Conservation (phyloP, 2,329 filamentous ascomycete genomes). For the Fusarium keratoplasticum region DNA sequence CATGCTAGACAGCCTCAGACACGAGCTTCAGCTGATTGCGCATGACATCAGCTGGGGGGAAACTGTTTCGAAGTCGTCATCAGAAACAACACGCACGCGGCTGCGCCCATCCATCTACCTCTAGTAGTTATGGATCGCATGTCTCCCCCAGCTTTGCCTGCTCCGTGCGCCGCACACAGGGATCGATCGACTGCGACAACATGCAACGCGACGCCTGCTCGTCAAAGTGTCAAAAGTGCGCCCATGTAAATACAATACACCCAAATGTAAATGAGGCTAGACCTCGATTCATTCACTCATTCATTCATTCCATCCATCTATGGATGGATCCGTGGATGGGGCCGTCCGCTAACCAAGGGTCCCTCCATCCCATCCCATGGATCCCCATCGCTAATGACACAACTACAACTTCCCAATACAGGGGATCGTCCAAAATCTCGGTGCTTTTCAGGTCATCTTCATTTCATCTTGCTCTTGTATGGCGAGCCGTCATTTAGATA, state of each 20-base stretch:
- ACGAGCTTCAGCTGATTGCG: background rate
- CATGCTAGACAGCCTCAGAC: background rate
- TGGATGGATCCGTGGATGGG: background rate
- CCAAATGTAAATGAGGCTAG: conserved; percentile 10
- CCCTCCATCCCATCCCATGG: background rate
- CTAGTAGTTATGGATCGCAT: background rate
- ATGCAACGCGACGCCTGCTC: conserved; percentile 3
- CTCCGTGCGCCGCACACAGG: background rate
- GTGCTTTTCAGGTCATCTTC: background rate
- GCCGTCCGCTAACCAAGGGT: background rate
- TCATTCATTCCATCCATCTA: background rate
- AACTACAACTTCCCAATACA: background rate
- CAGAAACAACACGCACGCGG: background rate
- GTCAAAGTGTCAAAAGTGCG: conserved; percentile 26
- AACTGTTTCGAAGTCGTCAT: background rate
- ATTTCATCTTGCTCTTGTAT: background rate
- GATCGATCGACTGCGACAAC: conserved; percentile 12
- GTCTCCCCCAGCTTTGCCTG: conserved; percentile 3
- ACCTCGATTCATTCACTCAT: background rate
- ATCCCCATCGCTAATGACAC: background rate
- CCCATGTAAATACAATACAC: conserved; percentile 1
- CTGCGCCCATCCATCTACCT: background rate
- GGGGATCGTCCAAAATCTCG: background rate
- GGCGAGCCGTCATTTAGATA: background rate
- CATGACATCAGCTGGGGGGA: background rate